phyloP scores from a whole-genome alignment of 2,329 filamentous ascomycete species.

The Aspergillus melleus region DNA sequence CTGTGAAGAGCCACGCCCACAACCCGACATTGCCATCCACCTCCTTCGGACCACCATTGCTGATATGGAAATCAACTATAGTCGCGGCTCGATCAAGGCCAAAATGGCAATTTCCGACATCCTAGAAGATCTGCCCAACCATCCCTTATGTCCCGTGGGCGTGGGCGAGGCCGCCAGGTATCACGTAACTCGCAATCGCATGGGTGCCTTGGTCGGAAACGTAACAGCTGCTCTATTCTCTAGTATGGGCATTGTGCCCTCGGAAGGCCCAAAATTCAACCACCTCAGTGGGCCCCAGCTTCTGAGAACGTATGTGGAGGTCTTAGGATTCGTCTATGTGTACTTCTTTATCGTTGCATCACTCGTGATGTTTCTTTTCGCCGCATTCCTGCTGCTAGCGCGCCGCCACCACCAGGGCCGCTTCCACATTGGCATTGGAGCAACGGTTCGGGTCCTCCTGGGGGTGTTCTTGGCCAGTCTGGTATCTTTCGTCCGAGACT shows the following conservation, averaged over 20 bases:
- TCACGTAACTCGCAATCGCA: conserved; percentile 26
- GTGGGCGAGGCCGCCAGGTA: conserved; percentile 16
- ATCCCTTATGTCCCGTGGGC: conserved; percentile 29
- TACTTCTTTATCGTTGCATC: conserved; percentile 42
- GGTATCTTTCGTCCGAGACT: conserved; percentile 31
- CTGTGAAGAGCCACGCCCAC: conserved; percentile 38
- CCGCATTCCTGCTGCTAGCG: conserved; percentile 32
- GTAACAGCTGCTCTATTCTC: conserved; percentile 43
- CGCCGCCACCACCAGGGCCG: conserved; percentile 27
- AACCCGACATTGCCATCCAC: conserved; percentile 26
- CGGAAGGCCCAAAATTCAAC: conserved; percentile 27
- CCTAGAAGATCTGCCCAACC: conserved; percentile 29
- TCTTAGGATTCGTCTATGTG: conserved; percentile 41
- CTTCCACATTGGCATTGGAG: conserved; percentile 26
- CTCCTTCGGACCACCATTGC: conserved; percentile 39
- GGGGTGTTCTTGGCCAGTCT: conserved; percentile 30
- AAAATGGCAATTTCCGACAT: conserved; percentile 34
- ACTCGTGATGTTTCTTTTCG: conserved; percentile 38
- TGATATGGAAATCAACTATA: conserved; percentile 43
- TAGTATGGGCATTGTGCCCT: conserved; percentile 40
- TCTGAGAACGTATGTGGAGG: conserved; percentile 37
- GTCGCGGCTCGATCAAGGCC: conserved; percentile 32
- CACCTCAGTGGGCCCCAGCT: conserved; percentile 31
- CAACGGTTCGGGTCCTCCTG: conserved; percentile 29
- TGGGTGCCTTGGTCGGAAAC: conserved; percentile 39